Conservation (phyloP, 176 grass and related monocot genomes). For the Triticum timopheevii region DNA sequence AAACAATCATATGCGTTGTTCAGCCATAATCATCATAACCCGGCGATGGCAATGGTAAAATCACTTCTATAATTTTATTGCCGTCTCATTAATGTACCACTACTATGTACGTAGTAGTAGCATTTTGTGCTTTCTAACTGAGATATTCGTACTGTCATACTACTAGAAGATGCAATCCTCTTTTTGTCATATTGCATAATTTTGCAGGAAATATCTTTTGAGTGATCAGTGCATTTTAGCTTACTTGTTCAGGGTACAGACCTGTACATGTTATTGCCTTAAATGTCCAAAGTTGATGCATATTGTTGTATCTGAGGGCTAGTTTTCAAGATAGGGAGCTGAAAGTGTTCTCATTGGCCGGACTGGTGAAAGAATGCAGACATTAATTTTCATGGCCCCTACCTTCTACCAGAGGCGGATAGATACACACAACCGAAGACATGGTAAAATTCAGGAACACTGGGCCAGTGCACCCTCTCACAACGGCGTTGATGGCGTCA, state of each 20-base stretch:
- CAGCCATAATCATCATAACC: no score
- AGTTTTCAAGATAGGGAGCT: not conserved
- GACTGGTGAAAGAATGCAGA: slow-evolving; percentile 38
- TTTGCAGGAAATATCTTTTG: not conserved
- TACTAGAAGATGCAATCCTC: not conserved
- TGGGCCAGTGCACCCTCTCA: no score
- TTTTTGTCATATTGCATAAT: not conserved
- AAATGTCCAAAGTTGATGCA: slow-evolving; percentile 1
- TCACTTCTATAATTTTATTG: not conserved
- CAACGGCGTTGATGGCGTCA: not conserved
- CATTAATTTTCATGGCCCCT: slow-evolving; percentile 69
- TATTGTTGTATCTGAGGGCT: slow-evolving; percentile 32
- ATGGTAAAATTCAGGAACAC: slow-evolving; percentile 77
- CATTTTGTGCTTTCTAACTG: no score
- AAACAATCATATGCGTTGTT: no score
- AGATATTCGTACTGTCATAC: not conserved
- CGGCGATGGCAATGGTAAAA: no score
- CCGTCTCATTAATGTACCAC: not conserved
- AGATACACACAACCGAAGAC: slow-evolving; percentile 34
- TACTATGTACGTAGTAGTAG: not conserved
- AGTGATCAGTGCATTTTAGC: not conserved
- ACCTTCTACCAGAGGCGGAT: slow-evolving; percentile 44
- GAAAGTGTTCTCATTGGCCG: slow-evolving; percentile 75
- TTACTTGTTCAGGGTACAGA: not conserved
- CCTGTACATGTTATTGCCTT: not conserved